A percentile compares a stretch with the other conserved stretches of the same genome.
These are phyloP conservation scores for Candida neerlandica DNA, from an alignment of 1,139 yeast genomes.

Conservation along the genomic window DNA sequence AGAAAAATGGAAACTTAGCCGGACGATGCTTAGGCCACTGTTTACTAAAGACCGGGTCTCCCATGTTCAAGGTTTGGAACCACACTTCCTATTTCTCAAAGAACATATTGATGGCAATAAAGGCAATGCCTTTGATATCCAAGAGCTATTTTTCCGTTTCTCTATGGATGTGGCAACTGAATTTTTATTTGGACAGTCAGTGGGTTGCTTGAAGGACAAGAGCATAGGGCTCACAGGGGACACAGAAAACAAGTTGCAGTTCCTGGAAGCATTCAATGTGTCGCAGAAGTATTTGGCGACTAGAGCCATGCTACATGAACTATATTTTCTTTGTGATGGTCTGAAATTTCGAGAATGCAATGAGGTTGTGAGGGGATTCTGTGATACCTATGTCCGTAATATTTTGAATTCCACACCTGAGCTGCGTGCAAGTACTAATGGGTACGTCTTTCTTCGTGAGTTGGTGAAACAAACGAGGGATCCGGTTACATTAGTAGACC, in stretches of 20 bases:
- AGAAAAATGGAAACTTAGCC: conserved; percentile 55
- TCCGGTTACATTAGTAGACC: conserved; percentile 43
- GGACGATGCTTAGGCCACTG: conserved; percentile 57
- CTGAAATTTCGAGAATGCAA: conserved; percentile 22
- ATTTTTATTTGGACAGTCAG: conserved; percentile 41
- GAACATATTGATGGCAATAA: conserved; percentile 26
- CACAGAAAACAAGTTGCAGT: conserved; percentile 20
- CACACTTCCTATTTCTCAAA: conserved; percentile 38
- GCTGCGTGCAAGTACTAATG: conserved; percentile 8
- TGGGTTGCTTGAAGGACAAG: conserved; percentile 30
- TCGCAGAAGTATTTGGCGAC: conserved; percentile 32
- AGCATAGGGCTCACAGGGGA: conserved; percentile 24
- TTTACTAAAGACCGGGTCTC: conserved; percentile 53
- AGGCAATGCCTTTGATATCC: conserved; percentile 33
- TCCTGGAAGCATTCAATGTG: conserved; percentile 27
- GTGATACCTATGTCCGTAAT: conserved; percentile 27
- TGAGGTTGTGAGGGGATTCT: conserved; percentile 28
- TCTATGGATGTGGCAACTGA: conserved; percentile 46
- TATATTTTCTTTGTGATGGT: conserved; percentile 28
- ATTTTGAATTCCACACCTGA: conserved; percentile 22
- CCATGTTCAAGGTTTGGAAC: conserved; percentile 45
- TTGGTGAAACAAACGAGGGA: conserved; percentile 46
- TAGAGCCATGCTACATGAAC: conserved; percentile 30
- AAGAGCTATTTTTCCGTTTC: conserved; percentile 34
- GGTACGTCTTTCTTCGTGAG: conserved; percentile 45